Conservation (phyloP, 495 filamentous ascomycete genomes). For the Collariella sp. region DNA sequence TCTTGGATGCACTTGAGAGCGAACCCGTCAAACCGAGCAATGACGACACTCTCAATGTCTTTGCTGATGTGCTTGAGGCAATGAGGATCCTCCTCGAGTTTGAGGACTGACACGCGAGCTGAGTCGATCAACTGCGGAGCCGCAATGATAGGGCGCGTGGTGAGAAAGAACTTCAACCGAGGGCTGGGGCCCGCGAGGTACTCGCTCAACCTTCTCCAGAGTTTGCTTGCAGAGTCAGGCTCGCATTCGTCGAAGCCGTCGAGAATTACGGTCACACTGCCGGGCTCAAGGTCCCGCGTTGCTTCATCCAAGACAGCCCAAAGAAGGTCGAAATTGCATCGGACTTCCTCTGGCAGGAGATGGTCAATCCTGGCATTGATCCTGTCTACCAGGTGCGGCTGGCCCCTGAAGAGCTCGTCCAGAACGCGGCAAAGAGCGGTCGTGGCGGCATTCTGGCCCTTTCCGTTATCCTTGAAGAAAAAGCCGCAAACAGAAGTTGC, state of each 20-base stretch:
- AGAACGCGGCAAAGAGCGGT: constrained; percentile 15
- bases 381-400: constrained; percentile 7
- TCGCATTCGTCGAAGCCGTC: constrained; percentile 19
- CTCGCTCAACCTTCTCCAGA: constrained; percentile 8
- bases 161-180: constrained; percentile 17
- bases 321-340: constrained; percentile 16
- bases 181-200: constrained; percentile 7
- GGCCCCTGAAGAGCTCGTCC: constrained; percentile 13
- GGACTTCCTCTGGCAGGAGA: constrained; percentile 13
- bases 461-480: constrained; percentile 20
- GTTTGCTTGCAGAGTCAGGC: constrained; percentile 11
- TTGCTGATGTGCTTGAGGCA: constrained; percentile 14
- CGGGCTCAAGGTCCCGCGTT: constrained; percentile 8
- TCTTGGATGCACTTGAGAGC: constrained; percentile 14
- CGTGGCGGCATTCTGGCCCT: constrained; percentile 13
- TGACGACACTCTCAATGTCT: constrained; percentile 17
- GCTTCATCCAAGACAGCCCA: constrained; percentile 11
- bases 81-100: constrained; percentile 12
- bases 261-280: constrained; percentile 10
- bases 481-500: constrained; percentile 11
- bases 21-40: constrained; percentile 14
- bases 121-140: neutral
- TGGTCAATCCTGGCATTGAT: constrained; percentile 9
- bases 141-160: constrained; percentile 9
- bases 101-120: neutral